Evolutionary conservation across 257 asterid species (phyloP), one percentile per base, ranked within the genome.

Genomic region (Ajuga chamaepitys): DNA sequence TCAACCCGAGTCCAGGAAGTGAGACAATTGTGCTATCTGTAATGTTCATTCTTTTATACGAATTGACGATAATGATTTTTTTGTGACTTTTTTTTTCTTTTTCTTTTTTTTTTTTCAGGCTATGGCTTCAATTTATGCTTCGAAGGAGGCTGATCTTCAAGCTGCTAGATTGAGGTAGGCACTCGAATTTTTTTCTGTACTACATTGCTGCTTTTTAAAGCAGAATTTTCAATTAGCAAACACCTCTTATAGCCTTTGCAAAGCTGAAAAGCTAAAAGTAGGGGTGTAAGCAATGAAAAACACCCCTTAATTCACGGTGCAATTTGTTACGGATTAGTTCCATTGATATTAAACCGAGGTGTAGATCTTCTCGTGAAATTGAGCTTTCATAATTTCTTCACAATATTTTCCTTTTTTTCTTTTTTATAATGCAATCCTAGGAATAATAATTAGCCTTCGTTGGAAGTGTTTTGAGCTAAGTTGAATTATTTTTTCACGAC

Each of bases 1-100:
- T 94, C 99, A 8, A 89, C 95, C 51, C 83, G 97, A 58, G 99
- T 94, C 58, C 97, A 94, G 75, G 95, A 86, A 81, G 95, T 92
- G 30, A 14, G 64, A 40, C 37, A n/a, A 58, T 71, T 26, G n/a
- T 9, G 46, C 24, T 34, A 44, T 7, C 35, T 44, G 1, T 22
- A 1, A 2, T 52, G 21, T 44, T 21, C 35, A 0, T n/a, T 1
- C 4, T 10, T 9, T 28, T 67, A 13, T 4, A 48, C 50, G 37
- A 62, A 17, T 28, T 9, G 8, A 40, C 16, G 44, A 4, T 50
- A 60, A 12, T 25, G 0, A 1, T 22, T 60, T 10, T 52, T 62
- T 25, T 65, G 4, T 30, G 2, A 4, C 37, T 7, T 22, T 3
- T 38, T 3, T 22, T 9, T 7, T 53, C 9, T 30, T 38, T 26